Evolutionary conservation across 2,329 filamentous ascomycete species (phyloP), one percentile per base, ranked within the genome.

Genomic region (Botrytis hyacinthi): DNA sequence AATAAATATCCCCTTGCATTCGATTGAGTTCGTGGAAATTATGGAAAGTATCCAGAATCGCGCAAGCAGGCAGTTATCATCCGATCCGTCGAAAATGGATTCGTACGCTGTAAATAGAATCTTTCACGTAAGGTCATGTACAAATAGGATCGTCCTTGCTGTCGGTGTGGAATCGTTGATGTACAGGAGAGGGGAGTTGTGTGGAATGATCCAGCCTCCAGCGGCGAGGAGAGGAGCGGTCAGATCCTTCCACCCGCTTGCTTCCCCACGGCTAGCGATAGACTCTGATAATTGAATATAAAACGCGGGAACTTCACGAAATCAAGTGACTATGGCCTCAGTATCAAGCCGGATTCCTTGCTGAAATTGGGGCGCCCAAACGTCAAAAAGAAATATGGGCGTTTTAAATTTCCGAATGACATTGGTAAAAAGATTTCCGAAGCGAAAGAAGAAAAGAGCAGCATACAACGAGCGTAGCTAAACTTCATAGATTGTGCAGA

Each of bases 261-360:
- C 16, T 44, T 44, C 70, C 46, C 46, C 70, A 72, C 37, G 62
- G 62, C 48, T 60, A 42, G 62, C 40, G 71, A 40, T 54, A 72
- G 20, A 44, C 29, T n/a, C 18, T 60, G 48, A 60, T 35, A 40
- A 20, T 37, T 60, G 65, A 22, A 40, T 20, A 40, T 44, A 16
- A 48, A 68, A 68, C 40, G 48, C 70, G 40, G 70, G 35, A 60
- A 40, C 29, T 72, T 72, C 62, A 72, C 70, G 70, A n/a, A 48
- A 72, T 72, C 51, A 69, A 69, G 62, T 67, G 70, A 68, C 46
- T 14, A 29, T 44, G 32, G n/a, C 48, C 46, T 51, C 16, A 20
- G 42, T 37, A 6, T 22, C 40, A 29, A 37, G 22, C 3, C 26
- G 32, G 22, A 40, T 48, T 18, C n/a, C 51, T 20, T 35, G 22